A percentile compares a stretch with the other conserved stretches of the same genome.
These are phyloP conservation scores for Boletus pseudo-olivaceus DNA, from an alignment of 768 basidiomycete genomes.

Conservation along the genomic window DNA sequence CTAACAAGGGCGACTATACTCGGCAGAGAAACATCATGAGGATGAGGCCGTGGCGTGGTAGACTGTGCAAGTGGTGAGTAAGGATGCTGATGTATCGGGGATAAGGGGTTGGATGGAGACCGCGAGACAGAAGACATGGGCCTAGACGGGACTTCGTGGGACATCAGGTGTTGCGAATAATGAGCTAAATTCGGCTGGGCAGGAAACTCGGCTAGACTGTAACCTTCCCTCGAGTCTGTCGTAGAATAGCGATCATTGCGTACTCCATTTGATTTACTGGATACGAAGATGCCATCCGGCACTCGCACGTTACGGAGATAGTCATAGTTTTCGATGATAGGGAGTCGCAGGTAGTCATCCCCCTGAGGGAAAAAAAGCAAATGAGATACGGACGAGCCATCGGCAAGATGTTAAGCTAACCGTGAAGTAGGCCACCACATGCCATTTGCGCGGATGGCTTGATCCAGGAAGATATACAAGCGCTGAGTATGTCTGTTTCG, in stretches of 20 bases:
- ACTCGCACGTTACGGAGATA: slow-evolving; percentile 66
- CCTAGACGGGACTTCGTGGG: slow-evolving; percentile 11
- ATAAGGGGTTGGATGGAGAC: slow-evolving; percentile 10
- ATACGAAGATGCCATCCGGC: slow-evolving; percentile 69
- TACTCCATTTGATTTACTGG: slow-evolving; percentile 51
- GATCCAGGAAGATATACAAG: slow-evolving; percentile 63
- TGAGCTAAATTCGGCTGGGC: slow-evolving; percentile 2
- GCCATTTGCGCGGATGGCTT: slow-evolving; percentile 67
- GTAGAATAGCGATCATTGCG: slow-evolving; percentile 23
- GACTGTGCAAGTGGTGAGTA: slow-evolving; percentile 3
- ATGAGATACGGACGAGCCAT: slow-evolving; percentile 7
- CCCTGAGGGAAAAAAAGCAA: slow-evolving; percentile 39
- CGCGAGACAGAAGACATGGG: slow-evolving; percentile 16
- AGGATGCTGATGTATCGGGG: slow-evolving; percentile 11
- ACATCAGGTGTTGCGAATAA: slow-evolving; percentile 7
- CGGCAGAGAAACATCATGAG: slow-evolving; percentile 18
- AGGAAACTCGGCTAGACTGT: slow-evolving; percentile 9
- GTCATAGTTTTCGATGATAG: slow-evolving; percentile 71
- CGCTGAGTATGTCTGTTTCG: slow-evolving; percentile 83
- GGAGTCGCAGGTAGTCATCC: slow-evolving; percentile 64
- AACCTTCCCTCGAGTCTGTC: slow-evolving; percentile 18
- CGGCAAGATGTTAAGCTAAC: slow-evolving; percentile 36
- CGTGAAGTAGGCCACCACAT: slow-evolving; percentile 80
- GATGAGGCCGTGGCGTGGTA: slow-evolving; percentile 1
- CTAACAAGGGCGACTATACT: slow-evolving; percentile 19